Evolutionary conservation across 257 asterid genomes (phyloP), one percentile per base, ranked within the genome.

Genomic region (Pogostemon cablin): DNA sequence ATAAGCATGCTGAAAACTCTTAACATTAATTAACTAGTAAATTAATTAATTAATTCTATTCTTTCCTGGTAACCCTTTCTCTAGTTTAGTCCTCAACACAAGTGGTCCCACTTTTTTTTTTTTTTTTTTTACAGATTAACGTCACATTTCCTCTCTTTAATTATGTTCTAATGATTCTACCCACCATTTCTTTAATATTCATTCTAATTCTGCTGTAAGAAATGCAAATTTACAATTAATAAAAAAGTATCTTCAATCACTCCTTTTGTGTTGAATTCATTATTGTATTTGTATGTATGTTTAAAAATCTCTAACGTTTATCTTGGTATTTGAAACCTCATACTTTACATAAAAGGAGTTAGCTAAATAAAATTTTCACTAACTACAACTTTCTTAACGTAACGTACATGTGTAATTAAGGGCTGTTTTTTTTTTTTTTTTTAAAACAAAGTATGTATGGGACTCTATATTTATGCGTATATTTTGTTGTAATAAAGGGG

Each of bases 81-180:
- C 10, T 35, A 7, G 65, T 68, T 68, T 46, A 49, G 32, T 35
- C 57, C 49, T 43, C 7, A 4, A 2, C 55, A 7, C 3, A 3
- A 50, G 49, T 73, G 82, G 73, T 6, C 81, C 80, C 80, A 15
- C 62, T 5, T n/a, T 34, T 53, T 25, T 25, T 25, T 25, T 20
- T 20, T 25, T 25, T 25, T 25, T 53, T 69, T 67, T 62, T 65
- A 62, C 6, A 47, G 62, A 42, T 37, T 25, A 82, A 79, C 80
- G 81, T 69, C 70, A 79, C 53, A 75, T 54, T 68, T 32, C n/a
- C 58, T 71, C 67, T 37, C 47, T 58, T 71, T 52, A 46, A n/a
- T 65, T 6, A 77, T 65, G 57, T 55, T 7, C 68, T 68, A 65
- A 65, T 78, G 44, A 69, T 69, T 47, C 66, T 46, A 52, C 68